Percentiles rank a stretch among this genome's conserved stretches.
Evolutionary conservation across 768 basidiomycete species (phyloP).

Genomic region (Boletus huronensis): DNA sequence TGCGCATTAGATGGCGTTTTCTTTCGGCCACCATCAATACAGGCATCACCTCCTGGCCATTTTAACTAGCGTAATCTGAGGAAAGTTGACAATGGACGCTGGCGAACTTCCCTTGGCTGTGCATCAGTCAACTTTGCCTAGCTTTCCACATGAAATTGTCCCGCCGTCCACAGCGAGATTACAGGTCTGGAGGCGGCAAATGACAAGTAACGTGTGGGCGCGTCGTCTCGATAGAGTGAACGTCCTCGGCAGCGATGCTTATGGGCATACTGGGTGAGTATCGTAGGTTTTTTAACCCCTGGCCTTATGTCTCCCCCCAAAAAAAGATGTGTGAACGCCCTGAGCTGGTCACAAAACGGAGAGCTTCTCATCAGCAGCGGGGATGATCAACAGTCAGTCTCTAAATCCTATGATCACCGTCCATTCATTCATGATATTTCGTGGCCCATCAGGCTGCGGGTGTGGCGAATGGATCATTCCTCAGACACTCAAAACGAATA

Average conservation of each 20-base stretch:
- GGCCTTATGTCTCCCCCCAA: background rate
- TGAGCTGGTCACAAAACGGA: slow-evolving; percentile 70
- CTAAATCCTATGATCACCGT: background rate
- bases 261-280: slow-evolving; percentile 67
- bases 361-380: slow-evolving; percentile 65
- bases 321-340: slow-evolving; percentile 69
- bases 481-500: slow-evolving; percentile 44
- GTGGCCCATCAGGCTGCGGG: slow-evolving; percentile 54
- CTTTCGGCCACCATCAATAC: background rate
- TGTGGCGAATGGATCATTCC: slow-evolving; percentile 66
- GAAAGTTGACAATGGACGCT: slow-evolving; percentile 12
- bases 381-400: slow-evolving; percentile 63
- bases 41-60: background rate
- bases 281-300: background rate
- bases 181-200: slow-evolving; percentile 21
- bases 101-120: slow-evolving; percentile 1
- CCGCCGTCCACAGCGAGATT: slow-evolving; percentile 23
- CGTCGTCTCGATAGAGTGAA: slow-evolving; percentile 59
- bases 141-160: slow-evolving; percentile 2
- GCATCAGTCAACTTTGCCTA: slow-evolving; percentile 3
- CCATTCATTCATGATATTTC: slow-evolving; percentile 2
- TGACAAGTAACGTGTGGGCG: slow-evolving; percentile 25
- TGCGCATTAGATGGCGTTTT: background rate
- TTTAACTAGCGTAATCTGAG: background rate
- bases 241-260: slow-evolving; percentile 58